Conservation (phyloP, 495 filamentous ascomycete genomes). For the Penicillium simplicissimum region DNA sequence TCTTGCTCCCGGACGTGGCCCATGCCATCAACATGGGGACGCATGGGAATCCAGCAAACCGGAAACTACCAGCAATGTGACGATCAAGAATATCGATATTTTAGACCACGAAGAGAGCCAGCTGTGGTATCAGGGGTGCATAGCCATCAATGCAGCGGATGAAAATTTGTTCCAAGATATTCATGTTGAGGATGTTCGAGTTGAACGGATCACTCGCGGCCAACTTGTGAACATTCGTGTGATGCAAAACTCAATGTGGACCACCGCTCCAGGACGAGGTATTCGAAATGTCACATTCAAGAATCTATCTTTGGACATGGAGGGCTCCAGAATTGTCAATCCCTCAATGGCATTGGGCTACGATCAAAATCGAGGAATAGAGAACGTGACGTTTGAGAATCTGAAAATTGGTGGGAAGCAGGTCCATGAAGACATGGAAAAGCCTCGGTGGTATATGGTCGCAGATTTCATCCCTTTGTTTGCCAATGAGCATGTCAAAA, state of each 20-base stretch:
- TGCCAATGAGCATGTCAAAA: conserved; percentile 20
- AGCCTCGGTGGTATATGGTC: conserved; percentile 19
- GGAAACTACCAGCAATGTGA: conserved; percentile 11
- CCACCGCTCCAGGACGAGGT: conserved; percentile 15
- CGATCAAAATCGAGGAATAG: conserved; percentile 5
- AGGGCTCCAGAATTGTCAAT: conserved; percentile 2
- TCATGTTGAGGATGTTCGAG: conserved; percentile 15
- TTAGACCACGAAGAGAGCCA: conserved; percentile 19
- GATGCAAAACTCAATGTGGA: conserved; percentile 22
- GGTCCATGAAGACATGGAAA: conserved; percentile 17
- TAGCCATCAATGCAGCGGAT: conserved; percentile 19
- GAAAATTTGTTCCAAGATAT: conserved; percentile 15
- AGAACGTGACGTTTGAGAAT: conserved; percentile 20
- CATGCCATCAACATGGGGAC: conserved; percentile 23
- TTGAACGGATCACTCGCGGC: conserved; percentile 14
- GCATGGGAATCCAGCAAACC: conserved; percentile 17
- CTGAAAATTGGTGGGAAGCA: conserved; percentile 11
- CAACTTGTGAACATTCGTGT: conserved; percentile 22
- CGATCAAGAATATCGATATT: conserved; percentile 18
- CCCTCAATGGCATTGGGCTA: conserved; percentile 19
- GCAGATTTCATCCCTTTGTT: conserved; percentile 21
- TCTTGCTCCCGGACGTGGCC: conserved; percentile 10
- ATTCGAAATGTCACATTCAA: conserved; percentile 21
- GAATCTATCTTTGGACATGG: conserved; percentile 7
- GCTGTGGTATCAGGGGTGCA: conserved; percentile 19